These are phyloP conservation scores for Arthrobotrys conoides DNA, from an alignment of 2,329 filamentous ascomycete genomes.

Conservation along the genomic window DNA sequence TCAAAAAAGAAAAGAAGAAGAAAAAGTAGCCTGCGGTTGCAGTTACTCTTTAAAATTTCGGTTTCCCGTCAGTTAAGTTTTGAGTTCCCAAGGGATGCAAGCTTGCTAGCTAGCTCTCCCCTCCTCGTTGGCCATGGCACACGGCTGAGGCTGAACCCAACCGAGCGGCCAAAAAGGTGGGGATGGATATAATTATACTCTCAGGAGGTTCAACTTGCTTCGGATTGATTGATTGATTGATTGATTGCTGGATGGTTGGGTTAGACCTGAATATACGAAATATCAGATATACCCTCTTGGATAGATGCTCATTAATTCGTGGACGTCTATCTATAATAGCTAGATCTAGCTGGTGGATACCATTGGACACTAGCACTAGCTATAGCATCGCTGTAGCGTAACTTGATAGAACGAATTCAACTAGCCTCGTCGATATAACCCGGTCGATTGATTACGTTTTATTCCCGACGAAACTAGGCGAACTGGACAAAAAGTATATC, in stretches of 20 bases:
- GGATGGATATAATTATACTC: neutral
- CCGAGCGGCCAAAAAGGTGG: constrained; percentile 36
- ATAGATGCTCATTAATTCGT: neutral
- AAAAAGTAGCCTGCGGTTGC: constrained; percentile 12
- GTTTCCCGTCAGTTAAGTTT: constrained; percentile 7
- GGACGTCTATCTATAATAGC: neutral
- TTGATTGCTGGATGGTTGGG: neutral
- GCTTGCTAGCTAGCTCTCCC: no score
- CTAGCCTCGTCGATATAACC: neutral
- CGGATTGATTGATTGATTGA: constrained; percentile 1
- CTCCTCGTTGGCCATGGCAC: neutral
- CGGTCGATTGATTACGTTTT: neutral
- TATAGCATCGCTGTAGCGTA: constrained; percentile 18
- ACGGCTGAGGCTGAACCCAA: constrained; percentile 51
- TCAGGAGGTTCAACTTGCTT: neutral
- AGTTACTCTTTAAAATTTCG: constrained; percentile 3
- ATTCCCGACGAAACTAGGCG: neutral
- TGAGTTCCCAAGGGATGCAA: neutral
- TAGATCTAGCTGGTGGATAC: neutral
- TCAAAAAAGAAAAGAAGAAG: neutral
- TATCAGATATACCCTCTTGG: no score
- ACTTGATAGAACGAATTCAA: neutral
- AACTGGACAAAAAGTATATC: neutral
- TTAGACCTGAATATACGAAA: neutral
- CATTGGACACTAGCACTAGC: constrained; percentile 7